A percentile compares a stretch with the other conserved stretches of the same genome.
Conservation (phyloP, 257 asterid species). For the Petunia secreta region DNA sequence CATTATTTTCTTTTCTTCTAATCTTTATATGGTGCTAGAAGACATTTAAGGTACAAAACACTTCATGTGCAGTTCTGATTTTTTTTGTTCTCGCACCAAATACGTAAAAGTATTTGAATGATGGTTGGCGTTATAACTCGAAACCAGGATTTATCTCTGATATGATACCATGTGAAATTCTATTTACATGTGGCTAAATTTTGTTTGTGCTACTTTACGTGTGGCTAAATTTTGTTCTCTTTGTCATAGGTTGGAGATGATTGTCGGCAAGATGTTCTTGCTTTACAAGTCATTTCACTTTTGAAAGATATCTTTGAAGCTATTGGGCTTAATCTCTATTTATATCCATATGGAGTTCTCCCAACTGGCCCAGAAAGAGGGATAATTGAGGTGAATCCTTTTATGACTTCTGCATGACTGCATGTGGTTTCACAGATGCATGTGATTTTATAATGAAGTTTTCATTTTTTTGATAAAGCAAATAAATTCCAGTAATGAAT, state of each 20-base stretch:
- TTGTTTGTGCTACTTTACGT: slow-evolving; percentile 19
- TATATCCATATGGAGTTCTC: slow-evolving; percentile 96
- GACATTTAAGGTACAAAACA: background rate
- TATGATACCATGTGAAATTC: background rate
- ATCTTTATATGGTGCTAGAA: background rate
- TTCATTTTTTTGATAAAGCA: too few species aligned
- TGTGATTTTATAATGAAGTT: too few species aligned
- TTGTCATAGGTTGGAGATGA: slow-evolving; percentile 93
- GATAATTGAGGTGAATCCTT: slow-evolving; percentile 77
- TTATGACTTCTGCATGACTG: slow-evolving; percentile 24
- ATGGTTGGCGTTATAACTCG: background rate
- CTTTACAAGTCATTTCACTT: slow-evolving; percentile 98
- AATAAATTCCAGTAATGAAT: too few species aligned
- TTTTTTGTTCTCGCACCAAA: background rate
- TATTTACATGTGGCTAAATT: background rate
- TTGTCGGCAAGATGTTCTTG: slow-evolving; percentile 97
- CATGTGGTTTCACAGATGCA: background rate
- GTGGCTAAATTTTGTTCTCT: slow-evolving; percentile 38
- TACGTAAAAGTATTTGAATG: background rate
- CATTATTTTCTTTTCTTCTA: too few species aligned
- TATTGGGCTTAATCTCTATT: slow-evolving; percentile 77
- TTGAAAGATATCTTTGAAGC: slow-evolving; percentile 91
- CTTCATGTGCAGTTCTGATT: background rate
- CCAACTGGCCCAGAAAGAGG: slow-evolving; percentile 99
- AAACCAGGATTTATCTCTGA: background rate